phyloP scores from a whole-genome alignment of 139 green algal species.

The Closterium sp. region DNA sequence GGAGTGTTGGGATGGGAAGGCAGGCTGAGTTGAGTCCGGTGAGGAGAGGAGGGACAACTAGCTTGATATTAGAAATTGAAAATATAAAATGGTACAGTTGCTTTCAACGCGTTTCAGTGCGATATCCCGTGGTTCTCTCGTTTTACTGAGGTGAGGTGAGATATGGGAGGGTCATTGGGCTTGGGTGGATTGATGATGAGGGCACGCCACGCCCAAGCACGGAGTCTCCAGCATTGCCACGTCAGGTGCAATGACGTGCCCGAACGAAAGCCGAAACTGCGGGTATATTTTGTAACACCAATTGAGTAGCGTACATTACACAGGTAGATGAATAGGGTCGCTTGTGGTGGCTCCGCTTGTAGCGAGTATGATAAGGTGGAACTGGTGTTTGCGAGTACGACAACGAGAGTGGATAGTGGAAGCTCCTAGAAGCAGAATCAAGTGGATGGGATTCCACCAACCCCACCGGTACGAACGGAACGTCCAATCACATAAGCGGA shows the following conservation, averaged over 20 bases:
- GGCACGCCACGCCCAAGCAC: no score
- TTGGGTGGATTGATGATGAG: neutral
- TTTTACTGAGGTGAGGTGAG: no score
- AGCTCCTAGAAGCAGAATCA: neutral
- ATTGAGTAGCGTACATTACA: neutral
- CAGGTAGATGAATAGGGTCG: no score
- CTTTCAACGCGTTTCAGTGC: no score
- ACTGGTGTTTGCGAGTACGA: neutral
- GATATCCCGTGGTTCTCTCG: no score
- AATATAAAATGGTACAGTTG: no score
- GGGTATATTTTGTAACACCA: neutral
- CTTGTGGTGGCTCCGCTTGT: no score
- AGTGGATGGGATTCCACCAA: neutral
- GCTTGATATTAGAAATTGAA: no score
- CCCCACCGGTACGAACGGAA: neutral
- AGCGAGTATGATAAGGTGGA: neutral
- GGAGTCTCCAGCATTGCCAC: neutral
- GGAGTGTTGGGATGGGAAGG: no score
- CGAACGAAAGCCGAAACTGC: neutral
- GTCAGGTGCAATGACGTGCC: neutral
- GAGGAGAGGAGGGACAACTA: no score
- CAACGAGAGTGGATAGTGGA: neutral
- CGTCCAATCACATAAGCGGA: neutral
- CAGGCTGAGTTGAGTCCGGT: no score
- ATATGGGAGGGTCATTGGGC: no score